These are phyloP conservation scores for Sporothrix schenckii DNA, from an alignment of 2,329 filamentous ascomycete species.

Conservation along the genomic window DNA sequence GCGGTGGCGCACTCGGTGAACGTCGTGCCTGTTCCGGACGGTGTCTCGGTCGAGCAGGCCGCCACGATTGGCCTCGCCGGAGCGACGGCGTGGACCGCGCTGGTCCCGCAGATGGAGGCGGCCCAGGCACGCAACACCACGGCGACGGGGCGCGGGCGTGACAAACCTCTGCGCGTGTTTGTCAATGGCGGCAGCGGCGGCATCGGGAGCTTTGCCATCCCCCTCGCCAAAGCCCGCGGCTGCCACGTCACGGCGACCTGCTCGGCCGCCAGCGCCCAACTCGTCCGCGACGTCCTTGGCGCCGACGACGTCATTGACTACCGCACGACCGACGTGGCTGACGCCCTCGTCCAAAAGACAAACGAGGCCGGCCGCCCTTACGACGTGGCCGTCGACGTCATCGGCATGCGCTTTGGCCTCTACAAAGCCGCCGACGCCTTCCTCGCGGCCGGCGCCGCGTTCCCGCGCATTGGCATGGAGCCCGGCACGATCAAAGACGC, in stretches of 20 bases:
- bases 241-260: conserved; percentile 45
- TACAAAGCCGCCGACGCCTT: conserved; percentile 37
- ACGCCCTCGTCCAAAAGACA: conserved; percentile 27
- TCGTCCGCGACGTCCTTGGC: conserved; percentile 42
- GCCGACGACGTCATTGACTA: conserved; percentile 48
- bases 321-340: conserved; percentile 33
- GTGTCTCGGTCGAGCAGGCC: conserved; percentile 36
- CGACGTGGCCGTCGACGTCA: conserved; percentile 41
- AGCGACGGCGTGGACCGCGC: conserved; percentile 37
- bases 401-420: conserved; percentile 35
- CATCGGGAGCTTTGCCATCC: conserved; percentile 45
- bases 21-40: conserved; percentile 32
- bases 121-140: background rate
- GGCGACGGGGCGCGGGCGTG: background rate
- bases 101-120: conserved; percentile 34
- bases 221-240: conserved; percentile 45
- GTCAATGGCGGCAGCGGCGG: conserved; percentile 47
- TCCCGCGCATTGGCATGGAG: conserved; percentile 37
- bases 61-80: conserved; percentile 38
- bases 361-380: conserved; percentile 32
- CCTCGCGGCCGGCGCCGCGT: conserved; percentile 36
- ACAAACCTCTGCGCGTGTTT: conserved; percentile 37
- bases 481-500: background rate
- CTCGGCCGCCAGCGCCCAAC: conserved; percentile 43
- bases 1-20: conserved; percentile 28